Evolutionary conservation across 805 yeast species (phyloP), one percentile per base, ranked within the genome.

Genomic region (Kodamaea nitidulidarum): DNA sequence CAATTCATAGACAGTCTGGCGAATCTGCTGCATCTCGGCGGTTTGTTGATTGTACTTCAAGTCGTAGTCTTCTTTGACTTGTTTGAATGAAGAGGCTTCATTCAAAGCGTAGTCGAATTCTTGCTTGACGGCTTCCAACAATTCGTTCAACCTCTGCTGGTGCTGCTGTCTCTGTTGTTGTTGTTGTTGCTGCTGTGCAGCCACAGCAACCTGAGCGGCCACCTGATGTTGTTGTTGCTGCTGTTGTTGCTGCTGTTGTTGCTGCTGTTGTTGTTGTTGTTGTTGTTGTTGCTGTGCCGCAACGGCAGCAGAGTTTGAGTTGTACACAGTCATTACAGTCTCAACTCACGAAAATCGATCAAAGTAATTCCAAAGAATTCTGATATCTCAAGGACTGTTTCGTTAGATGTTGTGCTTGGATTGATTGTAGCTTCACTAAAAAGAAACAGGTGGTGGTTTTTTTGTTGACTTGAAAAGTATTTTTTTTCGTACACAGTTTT

Each of bases 11-110:
- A 91, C 95, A 8, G 96, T 87, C 56, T 88, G 95, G 55, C 96
- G 78, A 42, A 91, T 88, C 60, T 86, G 95, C 58, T 88, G 90
- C 77, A 91, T 81, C 63, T 93, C 98, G 38, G 82, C 84, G 41
- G 88, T 81, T 64, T 91, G 97, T 65, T 90, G 97, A 57, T 78
- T 82, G 58, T 88, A 81, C 60, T 90, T 90, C 51, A 83, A 70
- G 63, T 91, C 98, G 52, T 80, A 86, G 59, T 90, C 96, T 60
- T 88, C 95, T 67, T 88, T 91, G 61, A 88, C 96, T 61, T 86
- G 79, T 54, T 91, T 79, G 64, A 81, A 86, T 47, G 79, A 76
- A 37, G 88, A 76, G 11, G 96, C 95, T 63, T 91, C 97, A 55
- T 78, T 80, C 46, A 85, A 75, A 36, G 90, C 84, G 48, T 76